Base-by-base conservation (phyloP, 2,329 filamentous ascomycete genomes). In the Helotiales sp. region DNA sequence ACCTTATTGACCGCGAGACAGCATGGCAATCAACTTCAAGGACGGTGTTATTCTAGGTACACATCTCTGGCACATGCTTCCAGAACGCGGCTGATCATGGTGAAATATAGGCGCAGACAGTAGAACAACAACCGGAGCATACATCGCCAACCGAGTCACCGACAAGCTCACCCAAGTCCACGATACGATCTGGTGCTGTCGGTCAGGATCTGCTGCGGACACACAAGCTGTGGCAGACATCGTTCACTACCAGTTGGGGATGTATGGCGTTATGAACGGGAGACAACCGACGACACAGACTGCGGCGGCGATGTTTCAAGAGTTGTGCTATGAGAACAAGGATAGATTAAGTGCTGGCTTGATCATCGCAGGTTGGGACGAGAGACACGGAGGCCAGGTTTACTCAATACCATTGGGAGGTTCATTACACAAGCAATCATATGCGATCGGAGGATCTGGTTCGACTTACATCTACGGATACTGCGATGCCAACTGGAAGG, bases 381-480 rank as follows among this genome's bases (percentile, higher is more conserved):
- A 91, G 72, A 87, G 91, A 72, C 91, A 97, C 74, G 95, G 95
- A 66, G 95, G 95, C 50, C 93, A 98, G 74, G 93, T 99, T 63
- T 99, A 97, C 80, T 95, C 91, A 70, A 97, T 99, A 74, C 95
- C 95, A 2, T 83, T 98, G 38, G 95, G 95, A 68, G 95, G 95
- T 56, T 98, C 95, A 51, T 85, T 99, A 68, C 95, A 99, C 86
- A 97, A 98, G 82, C 93, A 97, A 74, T 74, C 93, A 17, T 99
- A 97, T 72, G 86, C 95, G 42, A 99, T 99, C 70, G 93, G 92
- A 67, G 95, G 95, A 46, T 98, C 93, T 19, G 95, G 95, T 40
- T 98, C 93, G 68, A 98, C 95, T 61, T 99, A 99, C 81, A 99
- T 99, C 76, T 99, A 98, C 81, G 95, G 95, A 69, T 98, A 96